phyloP scores from a whole-genome alignment of 108 stramenopile genomes.

The Skeletonema costatum region DNA sequence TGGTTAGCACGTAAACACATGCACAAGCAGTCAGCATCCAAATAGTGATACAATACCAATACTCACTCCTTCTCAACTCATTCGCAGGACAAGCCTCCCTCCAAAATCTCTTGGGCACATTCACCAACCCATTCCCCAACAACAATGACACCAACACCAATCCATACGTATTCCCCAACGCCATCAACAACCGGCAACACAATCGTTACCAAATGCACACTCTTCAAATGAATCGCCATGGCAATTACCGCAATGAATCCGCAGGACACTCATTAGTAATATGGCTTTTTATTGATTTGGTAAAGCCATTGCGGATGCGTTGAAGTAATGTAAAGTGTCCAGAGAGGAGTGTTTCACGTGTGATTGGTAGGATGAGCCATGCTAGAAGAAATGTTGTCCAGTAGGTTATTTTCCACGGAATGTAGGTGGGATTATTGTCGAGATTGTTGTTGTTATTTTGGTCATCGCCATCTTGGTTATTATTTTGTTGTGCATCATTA shows the following conservation, averaged over 20 bases:
- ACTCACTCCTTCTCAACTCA: slow-evolving; percentile 53
- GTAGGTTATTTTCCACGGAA: slow-evolving; percentile 58
- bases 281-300: slow-evolving; percentile 26
- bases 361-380: slow-evolving; percentile 73
- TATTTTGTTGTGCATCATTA: not conserved
- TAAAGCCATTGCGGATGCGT: slow-evolving; percentile 54
- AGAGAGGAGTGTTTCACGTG: slow-evolving; percentile 56
- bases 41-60: not conserved
- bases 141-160: slow-evolving; percentile 74
- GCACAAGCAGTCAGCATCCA: too few relatives aligned
- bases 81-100: slow-evolving; percentile 53
- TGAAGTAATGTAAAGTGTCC: slow-evolving; percentile 66
- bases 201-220: slow-evolving; percentile 24
- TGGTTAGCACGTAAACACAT: not conserved
- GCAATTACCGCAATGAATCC: slow-evolving; percentile 37
- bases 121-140: slow-evolving; percentile 82
- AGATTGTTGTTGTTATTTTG: slow-evolving; percentile 6
- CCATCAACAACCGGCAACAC: slow-evolving; percentile 76
- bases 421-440: slow-evolving; percentile 43
- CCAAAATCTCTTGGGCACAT: slow-evolving; percentile 76
- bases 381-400: slow-evolving; percentile 84
- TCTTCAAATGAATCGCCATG: slow-evolving; percentile 48
- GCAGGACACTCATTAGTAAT: slow-evolving; percentile 16
- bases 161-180: slow-evolving; percentile 86
- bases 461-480: not conserved